Percentiles rank a stretch among this genome's conserved stretches.
Evolutionary conservation across 2,329 filamentous ascomycete species (phyloP).

Genomic region (Sporothrix euskadiensis): DNA sequence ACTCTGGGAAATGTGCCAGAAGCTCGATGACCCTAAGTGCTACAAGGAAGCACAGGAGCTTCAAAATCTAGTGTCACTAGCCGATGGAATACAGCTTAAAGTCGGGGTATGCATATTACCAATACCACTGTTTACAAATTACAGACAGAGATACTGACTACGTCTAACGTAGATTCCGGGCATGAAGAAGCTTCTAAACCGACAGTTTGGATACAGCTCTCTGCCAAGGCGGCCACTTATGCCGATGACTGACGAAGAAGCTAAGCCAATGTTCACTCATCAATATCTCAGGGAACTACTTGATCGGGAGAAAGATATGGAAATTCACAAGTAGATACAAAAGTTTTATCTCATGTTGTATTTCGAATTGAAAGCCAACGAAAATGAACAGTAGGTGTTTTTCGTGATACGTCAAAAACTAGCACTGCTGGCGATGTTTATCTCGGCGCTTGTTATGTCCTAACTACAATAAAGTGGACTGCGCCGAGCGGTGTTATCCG

Average conservation of each 20-base stretch:
- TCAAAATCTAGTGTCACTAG: slow-evolving; percentile 33
- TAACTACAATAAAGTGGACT: background rate
- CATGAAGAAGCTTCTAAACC: slow-evolving; percentile 34
- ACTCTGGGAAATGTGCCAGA: slow-evolving; percentile 30
- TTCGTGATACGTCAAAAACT: background rate
- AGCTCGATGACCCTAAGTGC: slow-evolving; percentile 9
- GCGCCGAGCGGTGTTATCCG: slow-evolving; percentile 9
- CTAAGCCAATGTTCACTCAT: slow-evolving; percentile 25
- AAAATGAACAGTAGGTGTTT: background rate
- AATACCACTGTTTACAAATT: no score
- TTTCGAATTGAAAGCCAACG: background rate
- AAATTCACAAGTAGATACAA: background rate
- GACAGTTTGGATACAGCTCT: slow-evolving; percentile 32
- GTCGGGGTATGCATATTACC: slow-evolving; percentile 28
- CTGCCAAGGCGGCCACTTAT: slow-evolving; percentile 33
- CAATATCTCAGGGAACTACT: slow-evolving; percentile 26
- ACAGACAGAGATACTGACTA: background rate
- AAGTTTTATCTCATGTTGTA: background rate
- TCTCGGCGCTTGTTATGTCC: background rate
- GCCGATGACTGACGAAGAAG: slow-evolving; percentile 33
- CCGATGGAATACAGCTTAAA: slow-evolving; percentile 33
- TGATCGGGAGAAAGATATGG: slow-evolving; percentile 19
- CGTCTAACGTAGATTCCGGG: slow-evolving; percentile 31
- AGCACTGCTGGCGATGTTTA: background rate
- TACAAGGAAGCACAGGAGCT: slow-evolving; percentile 32